Base-by-base conservation (phyloP, 331 rosid genomes). In the Malus hybrid region DNA sequence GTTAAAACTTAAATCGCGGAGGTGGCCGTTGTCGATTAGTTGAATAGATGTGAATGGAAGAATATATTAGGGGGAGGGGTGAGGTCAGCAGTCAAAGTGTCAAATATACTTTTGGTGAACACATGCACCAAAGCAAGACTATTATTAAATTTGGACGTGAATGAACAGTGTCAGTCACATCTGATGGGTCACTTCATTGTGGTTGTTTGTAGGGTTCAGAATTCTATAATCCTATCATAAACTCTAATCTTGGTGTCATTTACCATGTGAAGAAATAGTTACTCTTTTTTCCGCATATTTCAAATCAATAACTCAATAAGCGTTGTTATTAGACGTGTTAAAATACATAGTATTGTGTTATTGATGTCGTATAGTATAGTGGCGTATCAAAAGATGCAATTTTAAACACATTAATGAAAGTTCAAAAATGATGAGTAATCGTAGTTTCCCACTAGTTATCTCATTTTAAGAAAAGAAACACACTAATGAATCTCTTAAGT, bases 81-180 rank as follows among this genome's bases (percentile, higher is more conserved):
- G 78, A 70, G n/a, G 77, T 70, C 57, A 71, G 24, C 68, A 79
- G 93, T 89, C 89, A 73, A 66, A 48, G 44, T 24, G 36, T 72
- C 67, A 22, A 89, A 87, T 80, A 83, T 73, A 64, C 83, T 73
- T 83, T 70, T 77, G 78, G 63, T 29, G 64, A 65, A 59, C 86
- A 81, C 89, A 75, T 67, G 74, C 39, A 50, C 77, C 85, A 76
- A 85, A 19, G 85, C 83, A 10, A 76, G 69, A 54, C 57, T 52
- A 59, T 72, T 65, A 28, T 74, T 55, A 63, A 13, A 13, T 63
- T 2, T 32, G 9, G 70, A 57, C 36, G 65, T 71, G 70, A 18
- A 42, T 24, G 66, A 32, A 72, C 8, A 28, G 79, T 67, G 83
- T 55, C 79, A 14, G 14, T 22, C 9, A 39, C 28, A 50, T 60